Percentiles rank a stretch among this genome's conserved stretches.
Conservation (phyloP, 2,329 filamentous ascomycete genomes). For the Hortaea sp. region DNA sequence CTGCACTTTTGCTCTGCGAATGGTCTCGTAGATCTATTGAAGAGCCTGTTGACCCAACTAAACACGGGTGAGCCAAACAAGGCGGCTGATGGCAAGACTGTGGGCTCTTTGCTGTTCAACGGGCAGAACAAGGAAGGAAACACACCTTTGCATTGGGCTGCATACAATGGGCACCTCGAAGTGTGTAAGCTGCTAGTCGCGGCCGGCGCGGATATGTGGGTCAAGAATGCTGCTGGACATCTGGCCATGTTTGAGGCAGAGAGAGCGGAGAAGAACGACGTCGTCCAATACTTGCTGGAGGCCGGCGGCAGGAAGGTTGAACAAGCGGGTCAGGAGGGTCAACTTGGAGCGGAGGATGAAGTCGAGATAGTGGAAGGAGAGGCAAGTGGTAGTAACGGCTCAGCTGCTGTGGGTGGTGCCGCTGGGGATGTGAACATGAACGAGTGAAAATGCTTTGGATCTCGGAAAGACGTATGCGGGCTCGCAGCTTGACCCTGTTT, state of each 20-base stretch:
- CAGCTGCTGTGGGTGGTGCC: neutral
- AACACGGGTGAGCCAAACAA: neutral
- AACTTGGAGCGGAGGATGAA: slow-evolving; percentile 4
- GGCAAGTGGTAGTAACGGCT: neutral
- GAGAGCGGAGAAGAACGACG: slow-evolving; percentile 38
- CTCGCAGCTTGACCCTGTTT: too few species aligned
- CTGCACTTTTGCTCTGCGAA: slow-evolving; percentile 92
- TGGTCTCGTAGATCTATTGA: slow-evolving; percentile 49
- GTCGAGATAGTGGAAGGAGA: slow-evolving; percentile 2
- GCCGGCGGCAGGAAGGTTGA: slow-evolving; percentile 34
- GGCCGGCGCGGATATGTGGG: slow-evolving; percentile 63
- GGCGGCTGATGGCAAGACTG: neutral
- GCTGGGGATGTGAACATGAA: slow-evolving; percentile 1
- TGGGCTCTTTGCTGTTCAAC: slow-evolving; percentile 46
- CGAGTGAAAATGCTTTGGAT: neutral
- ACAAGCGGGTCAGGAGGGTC: slow-evolving; percentile 10
- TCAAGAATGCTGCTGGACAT: slow-evolving; percentile 76
- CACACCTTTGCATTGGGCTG: slow-evolving; percentile 88
- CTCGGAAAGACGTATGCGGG: neutral
- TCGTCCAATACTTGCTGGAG: slow-evolving; percentile 38
- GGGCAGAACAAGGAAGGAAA: slow-evolving; percentile 72
- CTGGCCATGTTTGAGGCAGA: slow-evolving; percentile 45
- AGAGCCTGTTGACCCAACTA: slow-evolving; percentile 12
- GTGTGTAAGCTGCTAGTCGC: slow-evolving; percentile 69
- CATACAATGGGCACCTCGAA: slow-evolving; percentile 75